phyloP scores from a whole-genome alignment of 305 asterid genomes.

The Solanum hybrid region DNA sequence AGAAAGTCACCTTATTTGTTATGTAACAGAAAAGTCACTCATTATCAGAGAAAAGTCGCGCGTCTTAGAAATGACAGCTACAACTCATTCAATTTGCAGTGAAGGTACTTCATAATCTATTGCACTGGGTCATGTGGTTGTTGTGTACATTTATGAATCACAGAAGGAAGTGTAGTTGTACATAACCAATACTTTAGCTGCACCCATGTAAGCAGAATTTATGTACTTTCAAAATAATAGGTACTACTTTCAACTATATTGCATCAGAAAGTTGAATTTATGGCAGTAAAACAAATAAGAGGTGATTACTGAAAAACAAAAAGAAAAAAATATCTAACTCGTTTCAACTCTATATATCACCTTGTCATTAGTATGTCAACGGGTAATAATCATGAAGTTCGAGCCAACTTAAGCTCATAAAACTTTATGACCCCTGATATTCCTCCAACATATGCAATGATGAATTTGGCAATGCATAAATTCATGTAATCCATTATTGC shows the following conservation, averaged over 20 bases:
- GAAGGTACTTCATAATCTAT: not conserved
- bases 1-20: not conserved
- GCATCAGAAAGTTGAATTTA: not conserved
- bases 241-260: not conserved
- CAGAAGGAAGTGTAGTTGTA: not conserved
- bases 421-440: not conserved
- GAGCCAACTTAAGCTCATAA: not conserved
- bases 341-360: not conserved
- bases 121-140: not conserved
- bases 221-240: not conserved
- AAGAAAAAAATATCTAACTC: not conserved
- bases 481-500: not conserved
- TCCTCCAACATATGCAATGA: not conserved
- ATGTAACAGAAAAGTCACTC: not conserved
- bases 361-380: not conserved
- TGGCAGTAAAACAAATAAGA: not conserved
- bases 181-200: not conserved
- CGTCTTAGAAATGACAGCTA: not conserved
- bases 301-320: not conserved
- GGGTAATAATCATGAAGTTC: not conserved
- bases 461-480: not conserved
- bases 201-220: not conserved
- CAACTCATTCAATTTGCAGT: not conserved
- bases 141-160: not conserved
- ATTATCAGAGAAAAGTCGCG: not conserved